A percentile compares a stretch with the other conserved stretches of the same genome.
Evolutionary conservation across 306 rosid genomes (phyloP).

Genomic region (Vigna hirtella): DNA sequence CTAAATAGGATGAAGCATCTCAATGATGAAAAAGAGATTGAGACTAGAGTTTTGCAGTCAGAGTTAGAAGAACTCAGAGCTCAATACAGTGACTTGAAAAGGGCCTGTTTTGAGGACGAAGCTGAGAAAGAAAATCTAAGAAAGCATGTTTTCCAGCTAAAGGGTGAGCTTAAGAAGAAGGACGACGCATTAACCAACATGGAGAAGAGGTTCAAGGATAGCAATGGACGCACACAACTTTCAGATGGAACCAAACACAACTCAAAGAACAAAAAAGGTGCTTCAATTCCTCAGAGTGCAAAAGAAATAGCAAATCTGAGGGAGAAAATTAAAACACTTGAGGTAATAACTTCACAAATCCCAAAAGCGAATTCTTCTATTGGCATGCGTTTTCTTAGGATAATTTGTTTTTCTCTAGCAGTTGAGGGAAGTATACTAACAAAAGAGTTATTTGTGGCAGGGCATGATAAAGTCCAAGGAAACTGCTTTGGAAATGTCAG

Average conservation of each 20-base stretch:
- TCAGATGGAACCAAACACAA: conserved; percentile 56
- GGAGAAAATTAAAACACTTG: conserved; percentile 76
- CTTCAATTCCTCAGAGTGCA: conserved; percentile 46
- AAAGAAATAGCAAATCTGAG: conserved; percentile 68
- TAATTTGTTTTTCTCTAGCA: conserved; percentile 29
- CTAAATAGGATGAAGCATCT: conserved; percentile 55
- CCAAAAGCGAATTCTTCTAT: conserved; percentile 32
- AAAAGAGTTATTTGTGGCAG: conserved; percentile 51
- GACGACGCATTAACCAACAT: conserved; percentile 58
- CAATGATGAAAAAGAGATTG: conserved; percentile 66
- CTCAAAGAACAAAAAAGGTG: conserved; percentile 49
- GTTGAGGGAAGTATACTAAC: background rate
- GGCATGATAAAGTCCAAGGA: conserved; percentile 70
- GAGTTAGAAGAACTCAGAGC: conserved; percentile 71
- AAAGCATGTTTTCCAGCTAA: conserved; percentile 65
- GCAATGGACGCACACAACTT: conserved; percentile 47
- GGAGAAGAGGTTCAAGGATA: conserved; percentile 72
- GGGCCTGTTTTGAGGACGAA: conserved; percentile 67
- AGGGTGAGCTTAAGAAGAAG: conserved; percentile 67
- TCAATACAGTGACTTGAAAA: conserved; percentile 62
- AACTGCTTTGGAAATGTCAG: conserved; percentile 68
- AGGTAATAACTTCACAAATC: conserved; percentile 70
- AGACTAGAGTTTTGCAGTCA: conserved; percentile 49
- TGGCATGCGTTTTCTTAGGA: conserved; percentile 23
- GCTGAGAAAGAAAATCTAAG: conserved; percentile 73